phyloP scores from a whole-genome alignment of 202 grass and related monocot species.

The Panicum hallii region DNA sequence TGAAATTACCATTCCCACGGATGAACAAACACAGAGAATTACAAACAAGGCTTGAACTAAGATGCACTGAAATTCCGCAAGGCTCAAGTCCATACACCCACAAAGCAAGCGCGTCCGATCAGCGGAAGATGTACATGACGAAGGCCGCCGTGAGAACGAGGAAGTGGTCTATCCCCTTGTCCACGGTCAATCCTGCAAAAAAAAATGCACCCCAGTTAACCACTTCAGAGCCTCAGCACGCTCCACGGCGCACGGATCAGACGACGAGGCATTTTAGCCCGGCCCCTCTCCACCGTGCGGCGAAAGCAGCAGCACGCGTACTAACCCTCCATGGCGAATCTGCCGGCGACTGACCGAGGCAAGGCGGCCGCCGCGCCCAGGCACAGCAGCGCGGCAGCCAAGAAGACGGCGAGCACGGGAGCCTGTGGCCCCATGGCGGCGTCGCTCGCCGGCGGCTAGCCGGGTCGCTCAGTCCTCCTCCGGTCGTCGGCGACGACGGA shows the following conservation, averaged over 20 bases:
- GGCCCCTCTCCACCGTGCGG: neutral
- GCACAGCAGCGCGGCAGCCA: slow-evolving; percentile 30
- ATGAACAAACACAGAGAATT: no score
- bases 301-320: neutral
- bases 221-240: neutral
- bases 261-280: neutral
- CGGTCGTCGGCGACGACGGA: neutral
- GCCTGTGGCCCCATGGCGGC: slow-evolving; percentile 19
- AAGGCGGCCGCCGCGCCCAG: neutral
- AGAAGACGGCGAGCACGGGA: slow-evolving; percentile 28
- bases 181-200: slow-evolving; percentile 26
- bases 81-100: no score
- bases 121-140: slow-evolving; percentile 40
- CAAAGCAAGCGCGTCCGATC: neutral
- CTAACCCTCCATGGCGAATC: slow-evolving; percentile 34
- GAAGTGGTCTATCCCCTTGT: slow-evolving; percentile 47
- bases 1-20: no score
- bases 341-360: neutral
- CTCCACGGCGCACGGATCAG: neutral
- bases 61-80: no score
- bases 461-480: neutral
- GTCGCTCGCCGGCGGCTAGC: neutral
- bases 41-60: no score
- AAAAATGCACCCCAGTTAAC: neutral
- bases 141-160: slow-evolving; percentile 41